Conservation (phyloP, 805 yeast genomes). For the Saturnispora sanitii region DNA sequence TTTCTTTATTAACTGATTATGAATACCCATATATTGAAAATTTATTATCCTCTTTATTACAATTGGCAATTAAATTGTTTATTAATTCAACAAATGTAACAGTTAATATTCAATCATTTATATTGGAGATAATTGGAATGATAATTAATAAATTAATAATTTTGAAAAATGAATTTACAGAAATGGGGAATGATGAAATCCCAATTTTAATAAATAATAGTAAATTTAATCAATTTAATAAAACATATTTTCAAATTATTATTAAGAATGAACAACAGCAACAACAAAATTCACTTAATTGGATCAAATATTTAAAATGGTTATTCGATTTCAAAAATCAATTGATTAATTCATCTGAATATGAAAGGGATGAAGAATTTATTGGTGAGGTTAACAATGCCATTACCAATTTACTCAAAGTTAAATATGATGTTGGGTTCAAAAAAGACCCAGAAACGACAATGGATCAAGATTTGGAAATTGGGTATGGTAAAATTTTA, state of each 20-base stretch:
- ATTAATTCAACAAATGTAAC: conserved; percentile 26
- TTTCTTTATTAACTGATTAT: conserved; percentile 39
- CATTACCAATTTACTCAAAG: not conserved
- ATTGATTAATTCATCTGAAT: not conserved
- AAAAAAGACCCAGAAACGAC: not conserved
- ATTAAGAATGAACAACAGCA: not conserved
- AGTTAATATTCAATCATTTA: conserved; percentile 37
- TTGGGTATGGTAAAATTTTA: conserved; percentile 20
- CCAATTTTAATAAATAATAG: conserved; percentile 6
- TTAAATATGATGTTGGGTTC: not conserved
- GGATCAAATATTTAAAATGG: no score
- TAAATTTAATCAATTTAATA: conserved; percentile 8
- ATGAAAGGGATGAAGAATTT: not conserved
- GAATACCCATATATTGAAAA: conserved; percentile 55
- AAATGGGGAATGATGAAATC: not conserved
- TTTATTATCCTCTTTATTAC: conserved; percentile 37
- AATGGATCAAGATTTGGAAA: not conserved
- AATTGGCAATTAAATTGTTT: conserved; percentile 27
- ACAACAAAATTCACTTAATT: no score
- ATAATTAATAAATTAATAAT: conserved; percentile 44
- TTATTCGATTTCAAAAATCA: not conserved
- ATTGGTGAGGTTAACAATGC: not conserved
- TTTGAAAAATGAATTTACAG: conserved; percentile 19
- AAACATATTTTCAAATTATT: not conserved
- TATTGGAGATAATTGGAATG: conserved; percentile 51